Evolutionary conservation across 371 early-diverging fungal genomes (phyloP).

Genomic region (Mucor lusitanicus): DNA sequence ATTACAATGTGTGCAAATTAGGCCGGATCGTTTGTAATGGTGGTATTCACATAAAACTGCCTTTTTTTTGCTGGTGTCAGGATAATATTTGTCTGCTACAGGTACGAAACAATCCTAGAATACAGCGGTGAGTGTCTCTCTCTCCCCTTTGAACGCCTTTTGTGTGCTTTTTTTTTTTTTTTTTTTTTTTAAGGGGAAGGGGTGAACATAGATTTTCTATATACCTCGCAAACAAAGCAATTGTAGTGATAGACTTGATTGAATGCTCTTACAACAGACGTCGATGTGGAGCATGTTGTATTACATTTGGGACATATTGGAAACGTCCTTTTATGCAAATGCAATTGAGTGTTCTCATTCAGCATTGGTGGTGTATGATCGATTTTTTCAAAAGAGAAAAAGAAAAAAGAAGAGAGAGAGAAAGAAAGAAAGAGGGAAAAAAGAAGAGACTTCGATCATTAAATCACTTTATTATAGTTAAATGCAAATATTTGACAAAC

Average conservation of each 20-base stretch:
- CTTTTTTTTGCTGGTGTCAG: constrained; percentile 9
- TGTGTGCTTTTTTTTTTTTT: background rate
- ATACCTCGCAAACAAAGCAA: constrained; percentile 88
- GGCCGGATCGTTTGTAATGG: constrained; percentile 21
- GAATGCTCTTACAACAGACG: constrained; percentile 79
- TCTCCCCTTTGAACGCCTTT: background rate
- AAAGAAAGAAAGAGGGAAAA: background rate
- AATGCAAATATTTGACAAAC: constrained; percentile 16
- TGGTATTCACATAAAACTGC: constrained; percentile 31
- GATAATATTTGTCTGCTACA: constrained; percentile 29
- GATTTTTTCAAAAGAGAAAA: background rate
- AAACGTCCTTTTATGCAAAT: constrained; percentile 10
- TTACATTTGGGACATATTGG: constrained; percentile 18
- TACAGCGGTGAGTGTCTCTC: background rate
- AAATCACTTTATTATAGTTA: background rate
- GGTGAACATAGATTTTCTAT: constrained; percentile 6
- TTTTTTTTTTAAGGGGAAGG: background rate
- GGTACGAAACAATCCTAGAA: constrained; percentile 32
- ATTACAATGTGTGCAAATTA: constrained; percentile 23
- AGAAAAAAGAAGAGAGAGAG: background rate
- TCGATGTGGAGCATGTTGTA: constrained; percentile 9
- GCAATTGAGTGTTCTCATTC: background rate
- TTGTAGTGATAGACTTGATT: constrained; percentile 79
- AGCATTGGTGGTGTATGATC: background rate
- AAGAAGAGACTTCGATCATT: background rate